Base-by-base conservation (phyloP, 2,329 filamentous ascomycete species). In the Aspergillus amoenus region DNA sequence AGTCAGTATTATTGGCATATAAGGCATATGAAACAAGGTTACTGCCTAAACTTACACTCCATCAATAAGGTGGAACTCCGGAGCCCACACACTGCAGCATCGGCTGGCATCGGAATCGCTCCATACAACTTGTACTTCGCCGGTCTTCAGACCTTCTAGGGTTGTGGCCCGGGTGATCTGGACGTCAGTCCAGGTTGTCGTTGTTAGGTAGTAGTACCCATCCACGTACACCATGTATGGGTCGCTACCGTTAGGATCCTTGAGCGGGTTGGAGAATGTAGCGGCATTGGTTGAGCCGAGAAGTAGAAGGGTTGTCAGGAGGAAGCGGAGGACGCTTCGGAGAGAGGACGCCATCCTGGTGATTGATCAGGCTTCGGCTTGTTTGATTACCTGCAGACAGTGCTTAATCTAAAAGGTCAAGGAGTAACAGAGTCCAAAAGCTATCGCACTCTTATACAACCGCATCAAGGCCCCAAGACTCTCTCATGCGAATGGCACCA, bases 11-110 rank as follows among this genome's bases (percentile, higher is more conserved):
- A 24, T 11, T 30, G 9, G 27, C 27, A 30, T 30, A 30, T 11
- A 9, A 30, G 9, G 27, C 27, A 30, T 30, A 30, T 11, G 27
- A 30, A 30, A 3, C 8, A 9, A 9, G 15, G 18, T 13, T 44
- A 18, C 7, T 11, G 27, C 9, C 8, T 1, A 11, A 1, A 50
- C 53, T 11, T 37, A 56, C 53, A 46, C 24, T 24, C 70, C 71
- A n/a, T 78, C 74, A 7, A 84, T 65, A 55, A 79, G 79, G 63
- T 84, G 82, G 0, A 84, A 70, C 62, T 84, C 82, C 0, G 82
- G 83, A 0, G 83, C 82, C 83, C 83, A 86, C 39, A 85, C 78
- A 53, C 83, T 84, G 66, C 81, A 81, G 68, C 79, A 81, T 15
- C 81, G 73, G 4, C 71, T 72, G 2, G 81, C 65, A 15, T 76